Conservation (phyloP, 2,329 filamentous ascomycete genomes). For the Fusarium verrucosum region DNA sequence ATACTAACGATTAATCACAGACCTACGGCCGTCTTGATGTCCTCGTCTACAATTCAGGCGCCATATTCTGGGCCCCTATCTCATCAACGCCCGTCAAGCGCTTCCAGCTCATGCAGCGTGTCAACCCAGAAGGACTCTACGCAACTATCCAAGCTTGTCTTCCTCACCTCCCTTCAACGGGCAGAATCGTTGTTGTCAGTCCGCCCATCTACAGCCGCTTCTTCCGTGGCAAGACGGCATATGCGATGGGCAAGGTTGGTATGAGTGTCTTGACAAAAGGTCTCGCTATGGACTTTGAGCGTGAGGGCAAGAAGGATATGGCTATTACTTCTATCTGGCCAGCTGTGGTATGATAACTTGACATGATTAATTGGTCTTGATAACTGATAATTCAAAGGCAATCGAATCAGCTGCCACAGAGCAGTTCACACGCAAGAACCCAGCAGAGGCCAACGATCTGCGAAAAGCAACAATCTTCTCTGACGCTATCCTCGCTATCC, state of each 20-base stretch:
- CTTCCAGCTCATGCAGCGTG: constrained; percentile 80
- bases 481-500: constrained; percentile 78
- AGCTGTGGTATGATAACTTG: constrained; percentile 64
- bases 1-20: constrained; percentile 42
- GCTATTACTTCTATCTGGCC: constrained; percentile 87
- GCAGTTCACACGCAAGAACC: constrained; percentile 56
- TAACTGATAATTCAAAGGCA: constrained; percentile 49
- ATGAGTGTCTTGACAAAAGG: constrained; percentile 87
- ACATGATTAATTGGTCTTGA: background rate
- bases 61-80: constrained; percentile 85
- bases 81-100: constrained; percentile 76
- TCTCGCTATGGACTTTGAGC: constrained; percentile 80
- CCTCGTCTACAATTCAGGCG: constrained; percentile 83
- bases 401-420: constrained; percentile 81
- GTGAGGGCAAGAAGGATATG: constrained; percentile 73
- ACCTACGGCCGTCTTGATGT: constrained; percentile 74
- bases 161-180: constrained; percentile 68
- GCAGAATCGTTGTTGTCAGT: constrained; percentile 79
- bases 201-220: constrained; percentile 88
- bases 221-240: constrained; percentile 85
- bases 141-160: constrained; percentile 73
- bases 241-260: constrained; percentile 79
- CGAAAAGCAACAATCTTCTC: constrained; percentile 79
- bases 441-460: constrained; percentile 65
- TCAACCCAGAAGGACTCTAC: constrained; percentile 82